phyloP scores from a whole-genome alignment of 176 grass and related monocot species.

The Lolium perenne region DNA sequence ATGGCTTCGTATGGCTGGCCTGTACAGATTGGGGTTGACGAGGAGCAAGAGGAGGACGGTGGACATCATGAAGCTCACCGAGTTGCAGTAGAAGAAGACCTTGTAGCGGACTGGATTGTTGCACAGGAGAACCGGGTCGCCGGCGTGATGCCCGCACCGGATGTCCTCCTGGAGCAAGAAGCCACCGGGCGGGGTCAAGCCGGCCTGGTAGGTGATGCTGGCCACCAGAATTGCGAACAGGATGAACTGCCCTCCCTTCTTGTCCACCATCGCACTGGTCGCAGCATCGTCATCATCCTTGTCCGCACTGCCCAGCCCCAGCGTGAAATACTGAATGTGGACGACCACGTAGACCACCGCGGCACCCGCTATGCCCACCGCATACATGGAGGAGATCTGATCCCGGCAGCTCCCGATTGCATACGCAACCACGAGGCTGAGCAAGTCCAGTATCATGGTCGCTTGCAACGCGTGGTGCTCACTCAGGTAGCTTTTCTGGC shows the following conservation, averaged over 20 bases:
- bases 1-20: background rate
- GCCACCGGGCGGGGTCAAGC: no score
- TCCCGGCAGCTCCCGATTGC: conserved; percentile 22
- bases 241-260: conserved; percentile 8
- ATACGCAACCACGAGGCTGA: conserved; percentile 46
- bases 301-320: background rate
- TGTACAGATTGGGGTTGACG: background rate
- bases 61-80: conserved; percentile 26
- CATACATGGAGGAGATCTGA: background rate
- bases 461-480: background rate
- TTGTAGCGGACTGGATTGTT: no score
- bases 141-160: no score
- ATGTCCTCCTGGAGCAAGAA: no score
- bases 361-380: background rate
- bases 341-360: background rate
- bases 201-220: conserved; percentile 6
- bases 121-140: no score
- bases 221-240: conserved; percentile 38
- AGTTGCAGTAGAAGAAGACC: no score
- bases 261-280: background rate
- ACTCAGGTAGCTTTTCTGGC: background rate
- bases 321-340: background rate
- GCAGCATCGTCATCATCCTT: background rate
- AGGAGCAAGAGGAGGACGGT: conserved; percentile 38
- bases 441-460: conserved; percentile 34